Percentiles rank a stretch among this genome's conserved stretches.
phyloP scores from a whole-genome alignment of 192 early-diverging fungal genomes.

The Coemansia sp. region DNA sequence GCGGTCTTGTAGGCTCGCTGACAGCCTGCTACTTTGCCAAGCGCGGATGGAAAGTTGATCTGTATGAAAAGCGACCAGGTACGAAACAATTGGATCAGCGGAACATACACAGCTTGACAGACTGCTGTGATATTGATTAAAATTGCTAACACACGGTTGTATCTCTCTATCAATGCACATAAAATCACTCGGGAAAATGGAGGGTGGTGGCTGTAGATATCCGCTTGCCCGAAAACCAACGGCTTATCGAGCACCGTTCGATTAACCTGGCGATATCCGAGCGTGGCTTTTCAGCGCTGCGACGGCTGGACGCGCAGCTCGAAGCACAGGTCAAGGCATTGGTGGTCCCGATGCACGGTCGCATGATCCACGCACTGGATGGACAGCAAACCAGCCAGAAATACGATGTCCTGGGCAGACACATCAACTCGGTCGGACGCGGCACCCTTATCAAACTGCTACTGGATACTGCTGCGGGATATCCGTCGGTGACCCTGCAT shows the following conservation, averaged over 20 bases:
- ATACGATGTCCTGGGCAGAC: slow-evolving; percentile 86
- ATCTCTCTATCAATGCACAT: too few species aligned
- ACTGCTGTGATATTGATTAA: too few species aligned
- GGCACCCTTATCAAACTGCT: slow-evolving; percentile 77
- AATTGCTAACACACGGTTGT: too few species aligned
- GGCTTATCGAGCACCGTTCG: slow-evolving; percentile 61
- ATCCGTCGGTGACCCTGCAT: slow-evolving; percentile 65
- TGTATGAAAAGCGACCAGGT: slow-evolving; percentile 79
- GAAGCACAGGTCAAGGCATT: slow-evolving; percentile 62
- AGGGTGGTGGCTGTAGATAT: slow-evolving; percentile 55
- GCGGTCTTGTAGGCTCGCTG: slow-evolving; percentile 89
- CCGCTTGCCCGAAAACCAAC: slow-evolving; percentile 57
- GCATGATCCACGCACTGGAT: slow-evolving; percentile 82
- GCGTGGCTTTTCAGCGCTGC: slow-evolving; percentile 80
- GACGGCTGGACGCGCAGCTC: slow-evolving; percentile 61
- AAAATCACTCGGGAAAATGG: slow-evolving; percentile 12
- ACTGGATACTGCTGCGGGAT: slow-evolving; percentile 66
- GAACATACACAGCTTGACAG: too few species aligned
- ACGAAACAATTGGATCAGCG: slow-evolving; percentile 10
- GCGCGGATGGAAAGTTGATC: slow-evolving; percentile 82
- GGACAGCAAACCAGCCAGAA: slow-evolving; percentile 71
- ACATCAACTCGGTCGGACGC: slow-evolving; percentile 93
- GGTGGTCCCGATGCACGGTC: slow-evolving; percentile 86
- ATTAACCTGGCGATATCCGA: slow-evolving; percentile 93
- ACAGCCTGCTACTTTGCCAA: slow-evolving; percentile 86